A percentile compares a stretch with the other conserved stretches of the same genome.
These are phyloP conservation scores for Camelina hispida DNA, from an alignment of 345 rosid genomes.

Conservation along the genomic window DNA sequence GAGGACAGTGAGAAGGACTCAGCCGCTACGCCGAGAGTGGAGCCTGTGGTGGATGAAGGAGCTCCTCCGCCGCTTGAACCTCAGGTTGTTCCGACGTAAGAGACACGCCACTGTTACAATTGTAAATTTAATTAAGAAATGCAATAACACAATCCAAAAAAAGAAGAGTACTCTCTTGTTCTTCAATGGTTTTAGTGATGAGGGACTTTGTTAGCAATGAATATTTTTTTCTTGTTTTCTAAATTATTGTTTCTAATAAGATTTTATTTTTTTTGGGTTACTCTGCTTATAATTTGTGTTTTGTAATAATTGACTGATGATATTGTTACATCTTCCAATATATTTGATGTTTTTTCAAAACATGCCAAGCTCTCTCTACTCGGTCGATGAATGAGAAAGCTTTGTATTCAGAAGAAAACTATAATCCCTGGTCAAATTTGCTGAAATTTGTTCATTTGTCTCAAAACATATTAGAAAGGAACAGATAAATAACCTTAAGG, in stretches of 20 bases:
- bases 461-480: neutral
- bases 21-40: conserved; percentile 28
- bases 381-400: neutral
- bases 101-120: conserved; percentile 26
- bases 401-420: too few relatives aligned
- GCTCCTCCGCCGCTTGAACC: conserved; percentile 65
- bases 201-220: conserved; percentile 30
- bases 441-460: conserved; percentile 5
- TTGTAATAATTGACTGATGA: conserved; percentile 12
- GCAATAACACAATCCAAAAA: conserved; percentile 7
- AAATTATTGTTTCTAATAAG: conserved; percentile 23
- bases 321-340: neutral
- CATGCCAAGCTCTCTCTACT: neutral
- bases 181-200: conserved; percentile 26
- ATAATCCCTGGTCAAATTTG: neutral
- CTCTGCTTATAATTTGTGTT: neutral
- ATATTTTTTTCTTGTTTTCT: neutral
- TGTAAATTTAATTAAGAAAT: conserved; percentile 37
- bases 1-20: conserved; percentile 45
- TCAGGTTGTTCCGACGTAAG: conserved; percentile 66
- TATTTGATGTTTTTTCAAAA: neutral
- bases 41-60: conserved; percentile 56
- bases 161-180: conserved; percentile 4
- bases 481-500: neutral
- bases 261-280: neutral